Evolutionary conservation across 139 green algal genomes (phyloP).

Genomic region (Gonium pectorale): DNA sequence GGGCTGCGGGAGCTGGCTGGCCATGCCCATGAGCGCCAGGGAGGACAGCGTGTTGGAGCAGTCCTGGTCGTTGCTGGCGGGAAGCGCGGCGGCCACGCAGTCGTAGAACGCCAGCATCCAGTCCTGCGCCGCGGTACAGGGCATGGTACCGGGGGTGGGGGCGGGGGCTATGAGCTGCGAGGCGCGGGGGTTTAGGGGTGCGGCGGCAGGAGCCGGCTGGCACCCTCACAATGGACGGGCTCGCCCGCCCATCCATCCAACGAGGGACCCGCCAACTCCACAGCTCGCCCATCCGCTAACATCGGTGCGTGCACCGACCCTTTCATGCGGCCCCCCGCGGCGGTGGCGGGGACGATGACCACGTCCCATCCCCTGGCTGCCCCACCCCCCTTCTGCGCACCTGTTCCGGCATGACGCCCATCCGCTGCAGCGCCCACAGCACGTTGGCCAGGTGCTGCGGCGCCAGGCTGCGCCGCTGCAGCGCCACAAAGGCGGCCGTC

Average conservation of each 20-base stretch:
- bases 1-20: neutral
- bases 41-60: constrained; percentile 17
- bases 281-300: no score
- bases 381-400: neutral
- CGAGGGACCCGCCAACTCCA: no score
- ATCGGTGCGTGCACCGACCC: no score
- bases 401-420: constrained; percentile 50
- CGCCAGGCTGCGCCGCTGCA: neutral
- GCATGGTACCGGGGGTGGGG: neutral
- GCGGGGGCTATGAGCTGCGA: neutral
- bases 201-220: no score
- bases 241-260: no score
- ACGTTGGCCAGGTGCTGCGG: constrained; percentile 60
- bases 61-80: constrained; percentile 6
- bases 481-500: constrained; percentile 8
- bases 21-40: constrained; percentile 26
- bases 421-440: constrained; percentile 55
- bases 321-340: no score
- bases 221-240: no score
- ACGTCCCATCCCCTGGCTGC: neutral
- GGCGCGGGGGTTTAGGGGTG: neutral
- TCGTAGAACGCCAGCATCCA: constrained; percentile 31
- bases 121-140: neutral
- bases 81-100: neutral
- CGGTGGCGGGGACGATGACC: no score